Base-by-base conservation (phyloP, 768 basidiomycete species). In the Pholiota microspora region DNA sequence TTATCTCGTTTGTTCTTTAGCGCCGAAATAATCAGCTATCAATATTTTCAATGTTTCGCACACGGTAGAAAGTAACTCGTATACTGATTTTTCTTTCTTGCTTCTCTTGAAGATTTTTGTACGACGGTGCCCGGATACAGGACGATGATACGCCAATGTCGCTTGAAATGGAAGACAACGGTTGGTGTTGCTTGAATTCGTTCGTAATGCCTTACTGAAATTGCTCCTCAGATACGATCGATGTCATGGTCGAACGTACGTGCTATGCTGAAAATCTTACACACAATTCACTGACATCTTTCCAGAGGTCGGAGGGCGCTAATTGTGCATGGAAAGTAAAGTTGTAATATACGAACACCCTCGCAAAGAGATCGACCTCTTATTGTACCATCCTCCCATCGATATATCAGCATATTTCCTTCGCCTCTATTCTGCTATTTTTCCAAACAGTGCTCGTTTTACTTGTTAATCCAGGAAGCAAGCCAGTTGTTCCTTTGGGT, bases 241-340 rank as follows among this genome's bases (percentile, higher is more conserved):
- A 98, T 79, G 94, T 95, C 58, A 92, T 94, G 88, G 89, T 96
- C 56, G 93, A 96, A 76, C 94, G 93, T 95, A 54, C 40, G 58
- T 55, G 29, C 7, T 34, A n/a, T 18, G 36, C n/a, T 4, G 7
- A n/a, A 35, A 49, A n/a, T 62, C 51, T 53, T 51, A 49, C 57
- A 60, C 28, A 57, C 46, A 47, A 31, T 40, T 32, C n/a, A n/a
- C n/a, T n/a, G n/a, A n/a, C n/a, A n/a, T n/a, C n/a, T 53, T 51
- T 49, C 47, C 64, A 78, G 75, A 79, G 77, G 77, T 79, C 62
- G 78, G 78, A 66, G 78, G 78, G 31, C 70, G 64, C 34, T 61
- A 47, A 51, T 52, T 35, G 28, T 45, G 49, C 56, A 42, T 53
- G 44, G 40, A 16, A 34, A 45, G n/a, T 27, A 49, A 60, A 51